Percentiles rank a stretch among this genome's conserved stretches.
These are phyloP conservation scores for Coprinopsis strossmayeri DNA, from an alignment of 768 basidiomycete genomes.

Conservation along the genomic window DNA sequence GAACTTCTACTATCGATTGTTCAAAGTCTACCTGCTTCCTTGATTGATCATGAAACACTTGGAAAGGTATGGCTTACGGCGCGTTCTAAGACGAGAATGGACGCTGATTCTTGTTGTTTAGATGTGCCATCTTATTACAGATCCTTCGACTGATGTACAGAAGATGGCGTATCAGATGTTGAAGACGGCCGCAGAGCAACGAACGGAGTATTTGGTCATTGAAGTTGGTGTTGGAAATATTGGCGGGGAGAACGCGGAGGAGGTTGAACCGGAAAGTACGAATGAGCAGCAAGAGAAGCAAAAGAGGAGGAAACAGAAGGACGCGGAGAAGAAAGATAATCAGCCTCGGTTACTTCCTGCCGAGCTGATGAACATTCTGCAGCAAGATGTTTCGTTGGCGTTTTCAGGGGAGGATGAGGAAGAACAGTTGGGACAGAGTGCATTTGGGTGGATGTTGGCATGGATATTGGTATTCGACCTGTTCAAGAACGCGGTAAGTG, in stretches of 20 bases:
- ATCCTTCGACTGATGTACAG: slow-evolving; percentile 60
- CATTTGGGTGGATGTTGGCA: slow-evolving; percentile 64
- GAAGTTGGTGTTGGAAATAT: slow-evolving; percentile 81
- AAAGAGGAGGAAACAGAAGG: slow-evolving; percentile 6
- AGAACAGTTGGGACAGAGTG: slow-evolving; percentile 25
- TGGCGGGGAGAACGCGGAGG: slow-evolving; percentile 36
- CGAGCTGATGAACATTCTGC: slow-evolving; percentile 62
- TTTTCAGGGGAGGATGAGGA: slow-evolving; percentile 29
- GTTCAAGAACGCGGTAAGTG: slow-evolving; percentile 75
- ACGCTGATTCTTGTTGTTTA: slow-evolving; percentile 22
- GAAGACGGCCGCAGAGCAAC: slow-evolving; percentile 58
- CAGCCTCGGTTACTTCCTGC: slow-evolving; percentile 37
- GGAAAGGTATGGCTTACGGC: slow-evolving; percentile 39
- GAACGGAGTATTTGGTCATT: slow-evolving; percentile 80
- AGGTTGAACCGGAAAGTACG: slow-evolving; percentile 15
- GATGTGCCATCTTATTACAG: slow-evolving; percentile 78
- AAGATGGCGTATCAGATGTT: slow-evolving; percentile 74
- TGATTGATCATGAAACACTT: slow-evolving; percentile 60
- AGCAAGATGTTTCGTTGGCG: slow-evolving; percentile 34
- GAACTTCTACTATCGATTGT: slow-evolving; percentile 66
- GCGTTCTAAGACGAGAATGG: not conserved
- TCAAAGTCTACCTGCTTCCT: slow-evolving; percentile 53
- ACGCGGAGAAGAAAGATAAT: slow-evolving; percentile 14
- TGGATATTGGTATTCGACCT: slow-evolving; percentile 91
- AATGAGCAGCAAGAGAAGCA: not conserved